Conservation (phyloP, 169 alveolate species). For the Sarcocystis neurona region DNA sequence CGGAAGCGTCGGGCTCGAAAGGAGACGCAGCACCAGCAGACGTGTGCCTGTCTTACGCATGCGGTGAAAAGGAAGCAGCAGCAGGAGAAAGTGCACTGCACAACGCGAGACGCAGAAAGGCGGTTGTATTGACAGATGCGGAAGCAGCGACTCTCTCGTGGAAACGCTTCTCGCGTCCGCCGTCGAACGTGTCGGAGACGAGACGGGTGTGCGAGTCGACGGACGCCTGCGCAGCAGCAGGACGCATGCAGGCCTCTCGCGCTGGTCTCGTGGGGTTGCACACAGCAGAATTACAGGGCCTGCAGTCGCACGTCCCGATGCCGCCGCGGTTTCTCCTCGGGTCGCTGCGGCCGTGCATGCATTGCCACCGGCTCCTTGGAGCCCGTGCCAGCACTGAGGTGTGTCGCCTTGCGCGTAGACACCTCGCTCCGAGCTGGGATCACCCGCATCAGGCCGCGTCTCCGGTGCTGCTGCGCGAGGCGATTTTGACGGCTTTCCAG, state of each 20-base stretch:
- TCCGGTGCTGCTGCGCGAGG: slow-evolving; percentile 70
- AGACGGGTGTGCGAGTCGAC: slow-evolving; percentile 40
- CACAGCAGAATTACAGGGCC: slow-evolving; percentile 58
- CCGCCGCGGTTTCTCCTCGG: slow-evolving; percentile 62
- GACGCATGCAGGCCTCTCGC: slow-evolving; percentile 55
- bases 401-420: slow-evolving; percentile 75
- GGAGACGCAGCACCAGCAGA: not conserved
- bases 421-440: slow-evolving; percentile 74
- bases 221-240: slow-evolving; percentile 22
- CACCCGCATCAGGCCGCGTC: slow-evolving; percentile 76
- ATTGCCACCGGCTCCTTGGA: slow-evolving; percentile 66
- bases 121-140: not conserved
- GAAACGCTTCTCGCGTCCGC: slow-evolving; percentile 4
- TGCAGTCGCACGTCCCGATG: slow-evolving; percentile 57
- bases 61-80: not conserved
- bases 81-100: not conserved
- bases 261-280: slow-evolving; percentile 38
- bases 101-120: not conserved
- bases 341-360: slow-evolving; percentile 62
- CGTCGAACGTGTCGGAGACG: slow-evolving; percentile 12
- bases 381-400: slow-evolving; percentile 77
- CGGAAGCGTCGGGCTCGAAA: not conserved
- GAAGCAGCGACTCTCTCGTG: not conserved
- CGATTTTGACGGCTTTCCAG: slow-evolving; percentile 73
- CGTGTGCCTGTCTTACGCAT: not conserved